These are phyloP conservation scores for Mallotus japonicus DNA, from an alignment of 441 rosid genomes.

Conservation along the genomic window DNA sequence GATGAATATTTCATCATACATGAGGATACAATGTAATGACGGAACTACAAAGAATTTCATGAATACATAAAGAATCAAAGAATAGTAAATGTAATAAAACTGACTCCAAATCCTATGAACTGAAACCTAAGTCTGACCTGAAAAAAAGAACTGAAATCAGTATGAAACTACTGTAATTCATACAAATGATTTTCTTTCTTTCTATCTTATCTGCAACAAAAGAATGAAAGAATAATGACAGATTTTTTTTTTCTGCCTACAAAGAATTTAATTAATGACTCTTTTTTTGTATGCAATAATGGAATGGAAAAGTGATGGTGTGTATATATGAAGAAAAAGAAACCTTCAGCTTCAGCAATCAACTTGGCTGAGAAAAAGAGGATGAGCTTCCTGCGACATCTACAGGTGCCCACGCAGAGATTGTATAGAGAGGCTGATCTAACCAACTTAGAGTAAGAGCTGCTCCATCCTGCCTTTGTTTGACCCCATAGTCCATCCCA, in stretches of 20 bases:
- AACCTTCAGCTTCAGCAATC: conserved; percentile 22
- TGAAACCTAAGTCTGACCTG: conserved; percentile 23
- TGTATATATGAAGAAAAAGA: conserved; percentile 28
- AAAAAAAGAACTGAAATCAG: conserved; percentile 29
- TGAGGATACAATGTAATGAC: conserved; percentile 14
- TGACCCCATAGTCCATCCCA: conserved; percentile 41
- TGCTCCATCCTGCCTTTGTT: conserved; percentile 43
- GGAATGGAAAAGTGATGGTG: conserved; percentile 12
- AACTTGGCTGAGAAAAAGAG: conserved; percentile 50
- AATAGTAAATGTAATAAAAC: conserved; percentile 28
- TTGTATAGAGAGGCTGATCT: conserved; percentile 82
- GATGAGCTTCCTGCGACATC: conserved; percentile 63
- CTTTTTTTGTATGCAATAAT: conserved; percentile 36
- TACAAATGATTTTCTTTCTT: conserved; percentile 19
- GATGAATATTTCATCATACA: conserved; percentile 17
- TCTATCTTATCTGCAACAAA: conserved; percentile 49
- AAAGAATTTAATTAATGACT: conserved; percentile 45
- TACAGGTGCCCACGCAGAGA: conserved; percentile 78
- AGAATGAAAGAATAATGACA: conserved; percentile 60
- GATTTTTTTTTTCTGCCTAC: conserved; percentile 47
- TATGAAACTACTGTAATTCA: conserved; percentile 30
- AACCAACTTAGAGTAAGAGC: conserved; percentile 74
- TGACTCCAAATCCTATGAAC: conserved; percentile 28
- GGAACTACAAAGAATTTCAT: conserved; percentile 32
- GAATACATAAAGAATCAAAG: conserved; percentile 51